phyloP scores from a whole-genome alignment of 257 asterid genomes.

The Penstemon eatonii region DNA sequence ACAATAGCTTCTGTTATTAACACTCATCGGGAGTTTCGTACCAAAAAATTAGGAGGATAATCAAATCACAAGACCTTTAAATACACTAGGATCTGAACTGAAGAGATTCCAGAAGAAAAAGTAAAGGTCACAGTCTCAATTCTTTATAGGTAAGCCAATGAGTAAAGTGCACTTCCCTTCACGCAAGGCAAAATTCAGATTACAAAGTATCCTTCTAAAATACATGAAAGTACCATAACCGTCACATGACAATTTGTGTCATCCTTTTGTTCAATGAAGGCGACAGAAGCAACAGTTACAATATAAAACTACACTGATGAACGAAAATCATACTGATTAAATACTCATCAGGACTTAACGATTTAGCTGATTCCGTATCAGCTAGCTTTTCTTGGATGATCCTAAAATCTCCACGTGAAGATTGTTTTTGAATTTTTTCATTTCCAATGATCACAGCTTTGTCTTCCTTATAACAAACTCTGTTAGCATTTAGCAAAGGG shows the following conservation, averaged over 20 bases:
- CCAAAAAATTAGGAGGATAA: no score
- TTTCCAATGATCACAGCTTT: conserved; percentile 19
- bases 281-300: conserved; percentile 22
- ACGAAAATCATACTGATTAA: no score
- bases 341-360: no score
- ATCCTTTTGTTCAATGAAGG: conserved; percentile 17
- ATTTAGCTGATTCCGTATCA: no score
- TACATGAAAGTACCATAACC: conserved; percentile 6
- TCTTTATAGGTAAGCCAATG: not conserved
- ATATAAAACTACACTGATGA: not conserved
- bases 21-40: not conserved
- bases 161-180: conserved; percentile 27
- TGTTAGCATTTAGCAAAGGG: not conserved
- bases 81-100: not conserved
- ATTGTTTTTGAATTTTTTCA: not conserved
- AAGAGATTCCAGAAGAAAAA: not conserved
- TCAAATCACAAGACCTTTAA: not conserved
- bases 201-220: conserved; percentile 6
- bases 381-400: no score
- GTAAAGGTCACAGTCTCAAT: not conserved
- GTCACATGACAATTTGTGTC: conserved; percentile 1
- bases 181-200: conserved; percentile 25
- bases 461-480: conserved; percentile 11
- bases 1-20: not conserved
- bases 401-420: no score